Conservation (phyloP, 768 basidiomycete species). For the Boletus fagicola region DNA sequence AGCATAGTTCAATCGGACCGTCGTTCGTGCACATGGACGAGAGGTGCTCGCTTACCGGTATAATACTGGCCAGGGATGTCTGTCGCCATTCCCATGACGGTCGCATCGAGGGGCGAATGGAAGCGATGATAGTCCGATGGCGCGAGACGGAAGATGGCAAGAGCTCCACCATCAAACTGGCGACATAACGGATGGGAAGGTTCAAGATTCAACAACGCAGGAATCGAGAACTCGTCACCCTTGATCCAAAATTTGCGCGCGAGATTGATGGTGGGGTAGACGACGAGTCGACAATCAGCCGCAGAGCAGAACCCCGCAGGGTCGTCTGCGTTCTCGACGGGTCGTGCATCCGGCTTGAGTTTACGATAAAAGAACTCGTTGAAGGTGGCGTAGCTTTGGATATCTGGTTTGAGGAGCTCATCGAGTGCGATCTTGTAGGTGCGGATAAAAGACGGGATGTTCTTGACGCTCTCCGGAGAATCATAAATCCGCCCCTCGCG, state of each 20-base stretch:
- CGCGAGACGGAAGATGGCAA: conserved; percentile 75
- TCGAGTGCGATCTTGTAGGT: conserved; percentile 53
- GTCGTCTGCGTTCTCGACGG: conserved; percentile 54
- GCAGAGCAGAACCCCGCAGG: conserved; percentile 55
- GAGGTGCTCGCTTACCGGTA: conserved; percentile 41
- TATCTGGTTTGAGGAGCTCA: conserved; percentile 65
- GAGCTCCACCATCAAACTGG: conserved; percentile 43
- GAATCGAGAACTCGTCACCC: conserved; percentile 67
- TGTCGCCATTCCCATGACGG: conserved; percentile 38
- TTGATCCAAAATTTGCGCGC: conserved; percentile 79
- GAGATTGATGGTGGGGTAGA: conserved; percentile 54
- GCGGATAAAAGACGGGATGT: conserved; percentile 54
- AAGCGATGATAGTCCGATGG: conserved; percentile 83
- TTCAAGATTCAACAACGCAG: conserved; percentile 51
- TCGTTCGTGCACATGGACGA: not conserved
- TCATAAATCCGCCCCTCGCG: conserved; percentile 59
- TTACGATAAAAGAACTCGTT: conserved; percentile 75
- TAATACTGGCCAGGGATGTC: conserved; percentile 59
- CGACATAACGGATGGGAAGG: conserved; percentile 41
- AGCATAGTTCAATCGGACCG: not conserved
- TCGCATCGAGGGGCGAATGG: conserved; percentile 66
- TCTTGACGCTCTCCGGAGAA: conserved; percentile 46
- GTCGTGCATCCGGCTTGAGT: conserved; percentile 58
- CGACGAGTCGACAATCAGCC: conserved; percentile 74
- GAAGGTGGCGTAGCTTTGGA: conserved; percentile 61